Percentiles rank a stretch among this genome's conserved stretches.
Conservation (phyloP, 768 basidiomycete species). For the Albatrellus ellisii region DNA sequence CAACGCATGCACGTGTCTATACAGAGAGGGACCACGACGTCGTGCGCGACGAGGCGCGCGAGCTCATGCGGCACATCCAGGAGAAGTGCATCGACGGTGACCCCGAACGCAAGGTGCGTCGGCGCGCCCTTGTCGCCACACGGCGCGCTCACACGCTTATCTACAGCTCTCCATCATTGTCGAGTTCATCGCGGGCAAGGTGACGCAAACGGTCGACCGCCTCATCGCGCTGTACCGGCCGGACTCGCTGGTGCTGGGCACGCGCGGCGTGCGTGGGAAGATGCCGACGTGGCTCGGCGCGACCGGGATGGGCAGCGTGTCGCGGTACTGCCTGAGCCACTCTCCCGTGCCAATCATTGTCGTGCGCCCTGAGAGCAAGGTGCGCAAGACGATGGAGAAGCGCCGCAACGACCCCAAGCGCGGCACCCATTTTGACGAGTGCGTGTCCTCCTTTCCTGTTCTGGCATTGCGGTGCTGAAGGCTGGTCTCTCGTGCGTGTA, state of each 20-base stretch:
- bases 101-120: slow-evolving; percentile 52
- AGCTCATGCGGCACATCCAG: slow-evolving; percentile 69
- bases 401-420: slow-evolving; percentile 82
- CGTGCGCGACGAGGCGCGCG: slow-evolving; percentile 75
- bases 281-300: slow-evolving; percentile 38
- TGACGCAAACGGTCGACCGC: slow-evolving; percentile 83
- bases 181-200: slow-evolving; percentile 86
- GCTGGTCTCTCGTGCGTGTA: too few relatives aligned
- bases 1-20: slow-evolving; percentile 1
- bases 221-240: slow-evolving; percentile 87
- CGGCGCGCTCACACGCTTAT: background rate
- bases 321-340: slow-evolving; percentile 70
- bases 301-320: slow-evolving; percentile 50
- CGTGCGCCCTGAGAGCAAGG: slow-evolving; percentile 80
- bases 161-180: slow-evolving; percentile 78
- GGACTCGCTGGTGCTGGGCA: slow-evolving; percentile 88
- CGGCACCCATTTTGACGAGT: slow-evolving; percentile 71
- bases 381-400: slow-evolving; percentile 76
- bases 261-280: slow-evolving; percentile 52
- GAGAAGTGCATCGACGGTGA: slow-evolving; percentile 71
- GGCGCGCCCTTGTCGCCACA: background rate
- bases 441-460: slow-evolving; percentile 16
- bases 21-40: slow-evolving; percentile 65
- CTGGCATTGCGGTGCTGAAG: too few relatives aligned
- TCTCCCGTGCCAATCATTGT: slow-evolving; percentile 96